Evolutionary conservation across 495 filamentous ascomycete species (phyloP), one percentile per base, ranked within the genome.

Genomic region (Parathielavia hyrcaniae): DNA sequence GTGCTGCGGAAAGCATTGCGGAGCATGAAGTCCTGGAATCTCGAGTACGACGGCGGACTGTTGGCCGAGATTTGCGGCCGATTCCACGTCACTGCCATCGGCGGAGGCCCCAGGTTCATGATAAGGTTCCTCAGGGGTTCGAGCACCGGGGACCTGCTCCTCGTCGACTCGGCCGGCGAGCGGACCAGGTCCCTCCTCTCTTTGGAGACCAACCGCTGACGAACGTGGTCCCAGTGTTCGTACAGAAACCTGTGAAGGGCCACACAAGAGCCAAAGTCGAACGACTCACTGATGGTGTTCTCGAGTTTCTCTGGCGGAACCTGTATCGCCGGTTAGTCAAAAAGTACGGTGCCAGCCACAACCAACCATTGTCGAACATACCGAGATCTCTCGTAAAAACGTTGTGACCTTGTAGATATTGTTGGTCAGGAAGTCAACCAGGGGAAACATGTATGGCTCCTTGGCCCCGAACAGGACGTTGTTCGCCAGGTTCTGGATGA

Each of bases 401-500:
- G 78, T 77, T 11, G 82, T 86, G 11, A 86, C 79, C 35, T 73
- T 72, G 62, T 81, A 84, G 39, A 86, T 85, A 58, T 86, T 82
- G 53, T 81, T 73, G 0, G 80, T 79, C 34, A 86, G 67, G 62
- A 86, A 86, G 61, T 82, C 78, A 61, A 86, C 85, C 16, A 86
- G 67, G 10, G 83, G 83, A 58, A 80, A 81, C 83, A 86, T 86
- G 62, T 81, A 86, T 13, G 82, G 79, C 65, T 86, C 83, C 66
- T 86, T 86, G 30, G 81, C 81, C n/a, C 83, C 83, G 56, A 86
- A 86, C 1, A 85, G 72, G 34, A 86, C 83, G 61, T 86, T 86
- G 58, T 86, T 86, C 34, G 83, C 83, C 43, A 86, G 69, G 63
- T 84, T 85, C 59, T 86, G 83, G 30, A 86, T 79, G 54, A 86